A percentile compares a stretch with the other conserved stretches of the same genome.
phyloP scores from a whole-genome alignment of 2,329 filamentous ascomycete genomes.

The Calonectria honghensis region DNA sequence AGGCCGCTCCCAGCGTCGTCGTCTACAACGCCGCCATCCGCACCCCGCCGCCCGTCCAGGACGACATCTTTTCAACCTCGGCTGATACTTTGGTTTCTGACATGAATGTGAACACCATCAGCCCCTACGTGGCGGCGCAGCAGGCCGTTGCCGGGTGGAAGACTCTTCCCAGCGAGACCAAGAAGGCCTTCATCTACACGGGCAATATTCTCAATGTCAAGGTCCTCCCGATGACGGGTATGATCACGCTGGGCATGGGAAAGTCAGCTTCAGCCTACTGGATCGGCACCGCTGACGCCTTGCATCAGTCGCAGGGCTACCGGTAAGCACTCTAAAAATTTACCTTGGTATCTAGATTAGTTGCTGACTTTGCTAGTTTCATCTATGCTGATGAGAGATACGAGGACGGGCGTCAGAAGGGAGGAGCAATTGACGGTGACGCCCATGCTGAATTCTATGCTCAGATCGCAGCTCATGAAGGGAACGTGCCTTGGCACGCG shows the following conservation, averaged over 20 bases:
- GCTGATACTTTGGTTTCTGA: slow-evolving; percentile 56
- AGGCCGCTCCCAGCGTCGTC: background rate
- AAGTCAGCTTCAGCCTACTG: slow-evolving; percentile 60
- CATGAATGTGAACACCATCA: slow-evolving; percentile 61
- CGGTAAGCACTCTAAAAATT: slow-evolving; percentile 15
- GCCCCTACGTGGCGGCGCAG: slow-evolving; percentile 63
- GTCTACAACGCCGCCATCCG: slow-evolving; percentile 40
- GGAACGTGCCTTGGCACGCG: slow-evolving; percentile 31
- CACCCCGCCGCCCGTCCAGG: slow-evolving; percentile 57
- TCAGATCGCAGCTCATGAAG: slow-evolving; percentile 20
- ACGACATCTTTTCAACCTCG: slow-evolving; percentile 59
- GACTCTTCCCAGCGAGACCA: slow-evolving; percentile 54
- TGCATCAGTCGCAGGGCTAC: slow-evolving; percentile 46
- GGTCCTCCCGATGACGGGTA: slow-evolving; percentile 46
- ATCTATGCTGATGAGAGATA: slow-evolving; percentile 71
- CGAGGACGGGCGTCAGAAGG: slow-evolving; percentile 59
- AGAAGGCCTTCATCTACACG: slow-evolving; percentile 66
- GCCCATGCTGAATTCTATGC: slow-evolving; percentile 62
- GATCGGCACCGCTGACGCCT: slow-evolving; percentile 52
- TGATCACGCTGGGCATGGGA: slow-evolving; percentile 61
- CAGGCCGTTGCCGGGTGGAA: slow-evolving; percentile 62
- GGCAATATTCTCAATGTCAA: slow-evolving; percentile 62
- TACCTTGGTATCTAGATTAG: background rate
- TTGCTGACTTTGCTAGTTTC: slow-evolving; percentile 57
- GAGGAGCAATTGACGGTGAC: slow-evolving; percentile 54